Base-by-base conservation (phyloP, 768 basidiomycete genomes). In the Suillus paluster region DNA sequence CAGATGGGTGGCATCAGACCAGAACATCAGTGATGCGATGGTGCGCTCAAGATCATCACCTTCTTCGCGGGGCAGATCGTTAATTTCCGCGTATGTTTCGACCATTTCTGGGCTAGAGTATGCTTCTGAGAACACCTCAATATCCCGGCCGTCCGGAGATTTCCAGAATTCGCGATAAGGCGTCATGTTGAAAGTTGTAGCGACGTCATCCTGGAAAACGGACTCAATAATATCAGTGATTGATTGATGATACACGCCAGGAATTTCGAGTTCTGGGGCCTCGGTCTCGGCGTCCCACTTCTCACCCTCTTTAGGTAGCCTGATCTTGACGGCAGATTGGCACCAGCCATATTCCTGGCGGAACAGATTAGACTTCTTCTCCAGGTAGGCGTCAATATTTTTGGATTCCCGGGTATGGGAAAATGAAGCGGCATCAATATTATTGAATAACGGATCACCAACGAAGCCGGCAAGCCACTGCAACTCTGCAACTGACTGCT, bases 391-490 rank as follows among this genome's bases (percentile, higher is more conserved):
- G 1, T 54, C 44, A 3, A 62, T 27, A 2, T 34, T 42, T 6
- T 50, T 57, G 2, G 21, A 14, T 42, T 50, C 61, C 11, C 55
- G 8, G 1, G 17, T 57, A 44, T 62, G 66, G 34, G 46, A 57
- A 59, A 76, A 75, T 1, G 61, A 64, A 1, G 21, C 0, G 10
- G 75, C 62, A 23, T 75, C 63, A 11, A 60, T 39, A 0, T 7
- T 8, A 5, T 70, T 53, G 60, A 79, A 77, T 14, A 64, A 61
- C 5, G 53, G 46, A 21, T 68, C 66, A 0, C 54, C 23, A 10
- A 77, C 50, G 11, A 72, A 75, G 1, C 64, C 62, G 7, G 73
- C 70, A 0, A 80, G 68, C 0, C 59, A 58, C 14, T 77, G 58
- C 0, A 74, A 36, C 25, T 77, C 75, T 0, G 14, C 34, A 3